Evolutionary conservation across 768 basidiomycete genomes (phyloP).

Genomic region (Coprinopsis cinerea): DNA sequence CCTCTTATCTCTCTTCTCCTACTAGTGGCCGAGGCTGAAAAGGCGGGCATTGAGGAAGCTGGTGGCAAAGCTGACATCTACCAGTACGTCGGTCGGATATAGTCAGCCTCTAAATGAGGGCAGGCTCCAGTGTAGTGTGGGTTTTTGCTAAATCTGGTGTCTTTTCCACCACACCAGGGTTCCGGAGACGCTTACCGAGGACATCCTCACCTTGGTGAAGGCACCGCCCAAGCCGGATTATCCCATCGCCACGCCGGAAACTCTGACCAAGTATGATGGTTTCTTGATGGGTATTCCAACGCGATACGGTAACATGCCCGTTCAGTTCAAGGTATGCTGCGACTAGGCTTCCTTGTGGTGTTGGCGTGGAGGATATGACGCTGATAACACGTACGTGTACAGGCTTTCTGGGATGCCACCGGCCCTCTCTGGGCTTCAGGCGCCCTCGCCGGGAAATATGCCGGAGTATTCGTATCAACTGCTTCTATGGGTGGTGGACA

Average conservation of each 20-base stretch:
- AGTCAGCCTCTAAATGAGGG: neutral
- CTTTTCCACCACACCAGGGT: slow-evolving; percentile 38
- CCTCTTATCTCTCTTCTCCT: slow-evolving; percentile 3
- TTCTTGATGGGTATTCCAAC: slow-evolving; percentile 75
- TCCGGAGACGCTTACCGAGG: slow-evolving; percentile 69
- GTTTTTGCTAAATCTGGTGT: neutral
- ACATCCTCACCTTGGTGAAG: slow-evolving; percentile 62
- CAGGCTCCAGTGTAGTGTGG: neutral
- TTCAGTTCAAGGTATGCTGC: slow-evolving; percentile 62
- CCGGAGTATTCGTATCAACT: slow-evolving; percentile 62
- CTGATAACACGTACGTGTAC: neutral
- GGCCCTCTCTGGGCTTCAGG: slow-evolving; percentile 58
- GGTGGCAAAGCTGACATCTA: slow-evolving; percentile 48
- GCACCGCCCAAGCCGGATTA: slow-evolving; percentile 69
- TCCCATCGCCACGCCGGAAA: slow-evolving; percentile 54
- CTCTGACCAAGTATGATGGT: slow-evolving; percentile 58
- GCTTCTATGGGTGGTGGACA: slow-evolving; percentile 69
- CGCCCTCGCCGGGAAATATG: slow-evolving; percentile 61
- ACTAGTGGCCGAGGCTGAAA: slow-evolving; percentile 56
- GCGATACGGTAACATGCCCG: slow-evolving; percentile 77
- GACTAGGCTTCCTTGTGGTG: neutral
- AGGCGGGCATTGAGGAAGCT: slow-evolving; percentile 39
- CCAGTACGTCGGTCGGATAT: slow-evolving; percentile 37
- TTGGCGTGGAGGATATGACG: neutral
- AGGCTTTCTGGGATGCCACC: slow-evolving; percentile 78